These are phyloP conservation scores for Hypholoma sublateritium DNA, from an alignment of 768 basidiomycete genomes.

Conservation along the genomic window DNA sequence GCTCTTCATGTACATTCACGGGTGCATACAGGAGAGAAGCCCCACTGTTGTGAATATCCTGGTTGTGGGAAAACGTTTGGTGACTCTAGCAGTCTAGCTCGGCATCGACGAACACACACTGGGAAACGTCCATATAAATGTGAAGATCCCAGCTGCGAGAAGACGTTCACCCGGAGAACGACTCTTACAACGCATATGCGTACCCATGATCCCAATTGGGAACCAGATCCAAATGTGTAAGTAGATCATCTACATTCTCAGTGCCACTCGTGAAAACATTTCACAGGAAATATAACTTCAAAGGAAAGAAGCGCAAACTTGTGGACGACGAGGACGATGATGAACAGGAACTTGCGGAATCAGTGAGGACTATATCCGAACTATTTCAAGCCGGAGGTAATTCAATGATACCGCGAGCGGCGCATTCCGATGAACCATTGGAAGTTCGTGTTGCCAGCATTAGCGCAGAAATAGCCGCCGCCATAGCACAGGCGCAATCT, in stretches of 20 bases:
- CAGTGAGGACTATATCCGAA: slow-evolving; percentile 73
- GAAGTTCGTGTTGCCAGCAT: slow-evolving; percentile 74
- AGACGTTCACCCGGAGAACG: slow-evolving; percentile 85
- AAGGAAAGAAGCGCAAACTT: slow-evolving; percentile 64
- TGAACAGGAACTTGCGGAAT: slow-evolving; percentile 68
- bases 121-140: slow-evolving; percentile 88
- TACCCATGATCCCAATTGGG: slow-evolving; percentile 83
- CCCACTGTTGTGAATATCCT: slow-evolving; percentile 88
- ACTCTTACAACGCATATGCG: slow-evolving; percentile 87
- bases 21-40: slow-evolving; percentile 92
- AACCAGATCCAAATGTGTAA: slow-evolving; percentile 80
- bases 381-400: slow-evolving; percentile 54
- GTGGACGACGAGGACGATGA: slow-evolving; percentile 56
- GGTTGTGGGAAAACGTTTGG: slow-evolving; percentile 87
- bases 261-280: slow-evolving; percentile 18
- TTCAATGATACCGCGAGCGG: slow-evolving; percentile 26
- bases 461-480: slow-evolving; percentile 78
- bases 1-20: slow-evolving; percentile 87
- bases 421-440: slow-evolving; percentile 45
- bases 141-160: slow-evolving; percentile 78
- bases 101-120: slow-evolving; percentile 88
- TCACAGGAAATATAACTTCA: slow-evolving; percentile 74
- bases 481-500: slow-evolving; percentile 73
- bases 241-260: slow-evolving; percentile 25
- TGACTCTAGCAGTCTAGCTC: slow-evolving; percentile 88